Evolutionary conservation across 148 eudicot genomes (phyloP).

Genomic region (Tetragonia tetragonoides): DNA sequence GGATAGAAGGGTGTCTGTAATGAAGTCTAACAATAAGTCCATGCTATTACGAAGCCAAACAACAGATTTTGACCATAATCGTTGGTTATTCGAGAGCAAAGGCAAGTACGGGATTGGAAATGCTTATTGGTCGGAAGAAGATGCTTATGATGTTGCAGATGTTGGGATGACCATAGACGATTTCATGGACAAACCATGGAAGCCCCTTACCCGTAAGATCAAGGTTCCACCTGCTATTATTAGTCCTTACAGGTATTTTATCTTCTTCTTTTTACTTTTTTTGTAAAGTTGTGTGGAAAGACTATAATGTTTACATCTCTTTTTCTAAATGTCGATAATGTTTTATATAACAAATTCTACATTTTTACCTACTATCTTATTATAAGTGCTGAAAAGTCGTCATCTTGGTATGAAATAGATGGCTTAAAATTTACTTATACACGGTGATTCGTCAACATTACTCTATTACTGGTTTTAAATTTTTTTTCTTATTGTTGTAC

Average conservation of each 20-base stretch:
- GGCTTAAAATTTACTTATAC: no score
- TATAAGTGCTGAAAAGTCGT: no score
- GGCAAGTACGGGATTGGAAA: slow-evolving; percentile 91
- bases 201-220: slow-evolving; percentile 82
- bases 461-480: no score
- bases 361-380: neutral
- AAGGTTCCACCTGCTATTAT: slow-evolving; percentile 51
- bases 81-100: slow-evolving; percentile 84
- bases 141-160: slow-evolving; percentile 40
- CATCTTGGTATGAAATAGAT: no score
- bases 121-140: slow-evolving; percentile 75
- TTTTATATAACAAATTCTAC: no score
- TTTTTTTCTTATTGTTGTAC: no score
- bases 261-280: neutral
- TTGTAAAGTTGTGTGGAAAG: no score
- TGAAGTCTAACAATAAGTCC: slow-evolving; percentile 57
- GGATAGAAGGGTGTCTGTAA: slow-evolving; percentile 60
- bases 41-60: slow-evolving; percentile 82
- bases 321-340: no score
- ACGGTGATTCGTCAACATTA: no score
- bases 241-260: slow-evolving; percentile 83
- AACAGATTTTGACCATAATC: slow-evolving; percentile 79
- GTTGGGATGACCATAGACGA: slow-evolving; percentile 67
- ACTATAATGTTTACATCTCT: no score
- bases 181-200: slow-evolving; percentile 93